A percentile compares a stretch with the other conserved stretches of the same genome.
These are phyloP conservation scores for Dothideomycetidae sp. DNA, from an alignment of 2,329 filamentous ascomycete species.

Conservation along the genomic window DNA sequence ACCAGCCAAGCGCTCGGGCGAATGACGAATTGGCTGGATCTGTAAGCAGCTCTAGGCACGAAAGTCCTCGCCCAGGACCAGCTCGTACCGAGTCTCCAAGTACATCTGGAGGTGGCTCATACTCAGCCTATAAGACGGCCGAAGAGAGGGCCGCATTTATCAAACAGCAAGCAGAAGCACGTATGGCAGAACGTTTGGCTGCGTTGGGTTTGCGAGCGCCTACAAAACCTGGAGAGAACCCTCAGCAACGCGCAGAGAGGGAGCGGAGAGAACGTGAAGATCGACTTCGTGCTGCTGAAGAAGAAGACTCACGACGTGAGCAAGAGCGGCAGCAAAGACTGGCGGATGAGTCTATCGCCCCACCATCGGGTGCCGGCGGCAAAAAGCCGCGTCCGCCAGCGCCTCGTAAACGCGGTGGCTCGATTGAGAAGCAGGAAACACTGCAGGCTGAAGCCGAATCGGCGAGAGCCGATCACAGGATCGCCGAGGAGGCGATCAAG, in stretches of 20 bases:
- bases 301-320: constrained; percentile 81
- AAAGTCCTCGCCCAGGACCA: constrained; percentile 17
- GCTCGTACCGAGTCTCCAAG: constrained; percentile 27
- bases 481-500: constrained; percentile 40
- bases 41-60: constrained; percentile 18
- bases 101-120: constrained; percentile 46
- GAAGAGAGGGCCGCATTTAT: constrained; percentile 93
- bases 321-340: constrained; percentile 72
- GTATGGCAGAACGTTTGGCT: constrained; percentile 90
- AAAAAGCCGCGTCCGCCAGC: constrained; percentile 46
- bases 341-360: constrained; percentile 56
- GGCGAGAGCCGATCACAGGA: constrained; percentile 44
- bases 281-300: constrained; percentile 77
- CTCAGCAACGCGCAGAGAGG: constrained; percentile 73
- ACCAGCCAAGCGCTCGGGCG: constrained; percentile 6
- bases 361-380: constrained; percentile 38
- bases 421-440: constrained; percentile 37
- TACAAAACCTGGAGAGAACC: constrained; percentile 58
- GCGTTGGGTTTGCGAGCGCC: constrained; percentile 82
- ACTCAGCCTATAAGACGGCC: constrained; percentile 73
- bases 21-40: constrained; percentile 19
- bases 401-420: constrained; percentile 58
- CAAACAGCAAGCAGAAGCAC: constrained; percentile 89
- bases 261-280: constrained; percentile 79
- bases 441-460: constrained; percentile 40